Base-by-base conservation (phyloP, 257 asterid species). In the Prunella vulgaris region DNA sequence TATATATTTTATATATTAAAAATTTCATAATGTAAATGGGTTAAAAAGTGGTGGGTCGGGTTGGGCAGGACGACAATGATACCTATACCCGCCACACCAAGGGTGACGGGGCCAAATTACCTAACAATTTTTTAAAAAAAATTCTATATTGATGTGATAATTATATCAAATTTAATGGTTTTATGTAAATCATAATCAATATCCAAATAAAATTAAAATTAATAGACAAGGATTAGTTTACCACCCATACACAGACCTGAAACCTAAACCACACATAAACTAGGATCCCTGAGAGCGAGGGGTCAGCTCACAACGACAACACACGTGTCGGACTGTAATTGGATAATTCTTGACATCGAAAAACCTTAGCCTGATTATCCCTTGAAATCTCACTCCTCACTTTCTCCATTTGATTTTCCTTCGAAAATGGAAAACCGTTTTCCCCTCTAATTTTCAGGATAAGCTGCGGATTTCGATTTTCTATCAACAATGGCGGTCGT, bases 401-500 rank as follows among this genome's bases (percentile, higher is more conserved):
- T 15, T 8, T 20, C 24, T 20, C 24, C 38, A 38, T 66, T 21
- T 3, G 3, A 17, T 33, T 60, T 37, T 61, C 67, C 22, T 56
- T 40, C 22, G 32, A 22, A 7, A 52, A 81, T 74, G 76, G 77
- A 59, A 57, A 73, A 60, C 62, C 12, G 58, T 20, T 77, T 72
- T 35, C 53, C 74, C 46, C 15, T 70, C 78, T 78, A 78, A 12
- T 25, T n/a, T 4, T 46, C 40, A 18, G n/a, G n/a, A 52, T 52
- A 52, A 7, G 4, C 25, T 49, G 3, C 48, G 3, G 49, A 67
- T 18, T 18, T 28, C 21, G 7, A 37, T 25, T 22, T 32, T 21
- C 25, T 0, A 38, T 17, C 62, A 21, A 22, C 56, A 69, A 86
- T 84, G 92, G 88, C 92, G 76, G 79, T 84, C 53, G 72, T 84